phyloP scores from a whole-genome alignment of 2,329 filamentous ascomycete species.

The Epichloe coenophiala region DNA sequence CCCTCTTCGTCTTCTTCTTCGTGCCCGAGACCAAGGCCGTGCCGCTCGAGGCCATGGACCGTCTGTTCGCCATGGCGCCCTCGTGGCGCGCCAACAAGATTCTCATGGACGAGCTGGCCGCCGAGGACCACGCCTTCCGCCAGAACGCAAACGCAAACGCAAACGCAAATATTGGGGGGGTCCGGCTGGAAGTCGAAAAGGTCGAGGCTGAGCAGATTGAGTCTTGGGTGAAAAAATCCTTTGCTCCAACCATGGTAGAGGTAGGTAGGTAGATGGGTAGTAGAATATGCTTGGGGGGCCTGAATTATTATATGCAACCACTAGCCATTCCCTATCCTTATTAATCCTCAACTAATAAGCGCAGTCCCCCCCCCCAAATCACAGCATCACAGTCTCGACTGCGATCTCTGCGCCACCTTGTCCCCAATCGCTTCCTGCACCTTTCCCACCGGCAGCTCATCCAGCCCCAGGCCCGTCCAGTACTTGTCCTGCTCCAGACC shows the following conservation, averaged over 20 bases:
- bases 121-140: constrained; percentile 22
- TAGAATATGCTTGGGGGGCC: too few relatives aligned
- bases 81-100: constrained; percentile 27
- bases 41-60: constrained; percentile 51
- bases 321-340: too few relatives aligned
- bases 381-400: constrained; percentile 9
- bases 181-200: constrained; percentile 17
- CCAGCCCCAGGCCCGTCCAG: constrained; percentile 51
- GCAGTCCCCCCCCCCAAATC: fast-evolving
- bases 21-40: constrained; percentile 54
- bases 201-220: constrained; percentile 14
- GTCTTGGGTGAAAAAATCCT: background rate
- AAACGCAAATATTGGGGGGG: constrained; percentile 14
- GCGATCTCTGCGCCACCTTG: constrained; percentile 21
- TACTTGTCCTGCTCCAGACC: constrained; percentile 53
- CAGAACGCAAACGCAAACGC: constrained; percentile 15
- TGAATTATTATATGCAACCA: too few relatives aligned
- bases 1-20: constrained; percentile 47
- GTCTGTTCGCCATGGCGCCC: constrained; percentile 40
- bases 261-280: too few relatives aligned
- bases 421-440: constrained; percentile 40
- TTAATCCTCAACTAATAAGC: too few relatives aligned
- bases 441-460: constrained; percentile 44
- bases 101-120: constrained; percentile 29
- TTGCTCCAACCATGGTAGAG: too few relatives aligned